Evolutionary conservation across 164 flowering plant species (phyloP).

Genomic region (Stephania yunnanensis): DNA sequence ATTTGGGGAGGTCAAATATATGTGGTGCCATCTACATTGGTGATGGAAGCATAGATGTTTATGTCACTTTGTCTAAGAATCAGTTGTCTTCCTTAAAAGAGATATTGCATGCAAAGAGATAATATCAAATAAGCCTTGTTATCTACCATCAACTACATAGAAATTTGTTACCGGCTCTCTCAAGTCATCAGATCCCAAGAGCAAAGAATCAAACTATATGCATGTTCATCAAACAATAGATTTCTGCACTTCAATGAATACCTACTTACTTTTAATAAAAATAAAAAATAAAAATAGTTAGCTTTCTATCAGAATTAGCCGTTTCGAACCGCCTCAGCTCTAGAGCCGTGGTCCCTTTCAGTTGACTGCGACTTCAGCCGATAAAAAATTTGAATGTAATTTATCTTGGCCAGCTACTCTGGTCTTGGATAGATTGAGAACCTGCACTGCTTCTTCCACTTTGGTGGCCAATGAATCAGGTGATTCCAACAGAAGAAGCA

Average conservation of each 20-base stretch:
- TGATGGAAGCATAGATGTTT: conserved; percentile 1
- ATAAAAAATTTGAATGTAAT: conserved; percentile 40
- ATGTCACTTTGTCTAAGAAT: neutral
- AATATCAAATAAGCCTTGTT: neutral
- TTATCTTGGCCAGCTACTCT: conserved; percentile 39
- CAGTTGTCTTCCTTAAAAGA: neutral
- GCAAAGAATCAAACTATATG: neutral
- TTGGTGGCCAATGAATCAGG: conserved; percentile 63
- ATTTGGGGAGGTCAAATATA: conserved; percentile 1
- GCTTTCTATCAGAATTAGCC: neutral
- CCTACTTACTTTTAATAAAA: neutral
- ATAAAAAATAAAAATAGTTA: neutral
- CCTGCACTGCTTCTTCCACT: conserved; percentile 79
- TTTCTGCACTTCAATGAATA: neutral
- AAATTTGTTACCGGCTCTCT: neutral
- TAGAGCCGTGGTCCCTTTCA: conserved; percentile 10
- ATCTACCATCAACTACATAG: too few relatives aligned
- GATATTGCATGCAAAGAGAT: neutral
- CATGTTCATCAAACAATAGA: neutral
- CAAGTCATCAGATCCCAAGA: neutral
- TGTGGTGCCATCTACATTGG: conserved; percentile 3
- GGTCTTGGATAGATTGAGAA: conserved; percentile 56
- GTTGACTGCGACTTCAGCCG: conserved; percentile 60
- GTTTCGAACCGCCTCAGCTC: neutral
- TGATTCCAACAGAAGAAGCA: conserved; percentile 69